Conservation (phyloP, 306 rosid species). For the Cucurbita argyrosperma region DNA sequence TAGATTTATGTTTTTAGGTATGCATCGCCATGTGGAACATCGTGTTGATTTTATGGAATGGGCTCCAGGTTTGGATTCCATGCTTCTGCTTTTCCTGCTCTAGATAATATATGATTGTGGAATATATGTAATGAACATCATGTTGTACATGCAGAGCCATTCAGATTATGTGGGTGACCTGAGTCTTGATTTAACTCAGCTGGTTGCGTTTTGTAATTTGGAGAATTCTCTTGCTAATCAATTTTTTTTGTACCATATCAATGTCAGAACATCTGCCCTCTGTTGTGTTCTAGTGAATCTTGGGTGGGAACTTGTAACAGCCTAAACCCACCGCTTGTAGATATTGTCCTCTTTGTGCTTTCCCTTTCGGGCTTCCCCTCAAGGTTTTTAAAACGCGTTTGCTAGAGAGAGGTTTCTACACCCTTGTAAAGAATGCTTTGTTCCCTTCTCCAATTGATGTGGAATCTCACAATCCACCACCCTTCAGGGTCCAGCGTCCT, state of each 20-base stretch:
- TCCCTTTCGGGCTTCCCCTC: no score
- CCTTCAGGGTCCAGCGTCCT: no score
- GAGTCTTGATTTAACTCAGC: neutral
- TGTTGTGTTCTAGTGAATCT: neutral
- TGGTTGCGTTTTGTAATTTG: neutral
- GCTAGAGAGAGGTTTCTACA: no score
- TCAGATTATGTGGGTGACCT: neutral
- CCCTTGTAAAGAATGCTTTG: no score
- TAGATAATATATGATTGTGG: neutral
- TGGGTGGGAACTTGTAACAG: neutral
- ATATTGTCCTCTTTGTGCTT: no score
- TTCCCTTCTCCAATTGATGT: no score
- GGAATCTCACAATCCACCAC: no score
- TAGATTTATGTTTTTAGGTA: slow-evolving; percentile 74
- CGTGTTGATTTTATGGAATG: slow-evolving; percentile 92
- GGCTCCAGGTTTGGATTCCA: slow-evolving; percentile 79
- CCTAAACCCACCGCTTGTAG: no score
- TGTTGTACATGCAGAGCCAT: neutral
- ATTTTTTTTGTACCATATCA: neutral
- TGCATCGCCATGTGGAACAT: slow-evolving; percentile 96
- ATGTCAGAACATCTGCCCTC: neutral
- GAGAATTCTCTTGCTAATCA: neutral
- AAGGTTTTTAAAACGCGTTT: no score
- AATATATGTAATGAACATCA: neutral
- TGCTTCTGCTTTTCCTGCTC: neutral